Evolutionary conservation across 164 flowering plant genomes (phyloP), one percentile per base, ranked within the genome.

Genomic region (Kalanchoe fedtschenkoi): DNA sequence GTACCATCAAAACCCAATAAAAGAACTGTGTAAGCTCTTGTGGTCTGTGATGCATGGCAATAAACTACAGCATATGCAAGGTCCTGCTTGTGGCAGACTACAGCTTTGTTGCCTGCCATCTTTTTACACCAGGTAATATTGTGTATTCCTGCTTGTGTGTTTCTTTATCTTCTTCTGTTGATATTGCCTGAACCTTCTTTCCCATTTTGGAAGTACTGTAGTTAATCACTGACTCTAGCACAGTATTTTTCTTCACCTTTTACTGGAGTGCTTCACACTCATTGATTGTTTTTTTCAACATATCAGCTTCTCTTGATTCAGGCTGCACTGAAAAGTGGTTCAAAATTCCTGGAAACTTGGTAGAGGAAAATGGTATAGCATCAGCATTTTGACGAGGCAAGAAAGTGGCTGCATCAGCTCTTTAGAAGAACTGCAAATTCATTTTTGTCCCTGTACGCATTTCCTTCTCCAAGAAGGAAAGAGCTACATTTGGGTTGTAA

Each of bases 141-240:
- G 65, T 70, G 63, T 64, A 79, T 30, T 62, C 51, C 60, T 79
- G 75, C 64, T 55, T 3, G 34, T 34, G 53, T 24, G 68, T 70
- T 33, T 66, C 66, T 38, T 69, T 62, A 6, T 65, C 68, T 16
- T 51, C 73, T 64, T 74, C 83, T 3, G 80, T 76, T 1, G 80
- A 76, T 32, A 74, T 30, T 5, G 72, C 76, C 22, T 65, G 43
- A 3, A 70, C 69, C 4, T 62, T 55, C 43, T 57, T 72, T 26
- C 80, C 78, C 8, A 79, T 70, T 72, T 72, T 70, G 6, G 80
- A 72, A 47, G 64, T 74, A 59, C 73, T 66, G 17, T 65, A 78
- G 46, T 79, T 86, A 28, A 81, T 74, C 86, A 87, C 75, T 33
- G 83, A 79, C 43, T 84, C 89, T 14, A 79, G 54, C 6, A 84